A percentile compares a stretch with the other conserved stretches of the same genome.
These are phyloP conservation scores for Phytophthora fragariaefolia DNA, from an alignment of 352 stramenopile genomes.

Conservation along the genomic window DNA sequence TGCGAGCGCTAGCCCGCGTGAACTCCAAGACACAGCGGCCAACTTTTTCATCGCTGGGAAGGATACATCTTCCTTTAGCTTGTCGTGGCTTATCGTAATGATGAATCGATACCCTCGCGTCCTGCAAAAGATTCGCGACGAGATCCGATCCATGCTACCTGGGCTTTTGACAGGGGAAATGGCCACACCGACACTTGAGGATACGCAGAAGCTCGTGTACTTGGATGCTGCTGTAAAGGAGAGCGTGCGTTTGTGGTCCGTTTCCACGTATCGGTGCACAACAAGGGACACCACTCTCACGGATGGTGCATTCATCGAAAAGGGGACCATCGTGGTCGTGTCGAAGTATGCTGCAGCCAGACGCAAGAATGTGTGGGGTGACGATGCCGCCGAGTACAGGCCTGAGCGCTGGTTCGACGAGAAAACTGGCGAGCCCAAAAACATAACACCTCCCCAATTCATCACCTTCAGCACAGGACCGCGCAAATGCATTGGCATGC, in stretches of 20 bases:
- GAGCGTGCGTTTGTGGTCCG: constrained; percentile 53
- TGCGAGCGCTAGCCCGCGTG: constrained; percentile 25
- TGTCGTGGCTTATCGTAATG: constrained; percentile 65
- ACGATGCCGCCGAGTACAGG: constrained; percentile 36
- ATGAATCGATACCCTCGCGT: constrained; percentile 49
- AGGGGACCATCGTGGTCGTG: constrained; percentile 47
- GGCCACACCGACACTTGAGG: constrained; percentile 38
- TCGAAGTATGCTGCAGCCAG: constrained; percentile 51
- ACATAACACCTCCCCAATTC: constrained; percentile 50
- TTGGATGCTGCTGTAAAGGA: constrained; percentile 66
- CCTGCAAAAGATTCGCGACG: constrained; percentile 40
- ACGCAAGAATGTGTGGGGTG: constrained; percentile 48
- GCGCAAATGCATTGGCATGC: constrained; percentile 53
- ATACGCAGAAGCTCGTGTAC: constrained; percentile 56
- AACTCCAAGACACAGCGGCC: constrained; percentile 59
- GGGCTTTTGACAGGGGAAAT: constrained; percentile 27
- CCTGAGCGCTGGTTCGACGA: constrained; percentile 56
- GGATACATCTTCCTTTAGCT: constrained; percentile 56
- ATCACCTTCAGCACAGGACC: constrained; percentile 54
- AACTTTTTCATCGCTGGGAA: constrained; percentile 65
- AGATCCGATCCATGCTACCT: constrained; percentile 33
- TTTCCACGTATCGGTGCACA: constrained; percentile 24
- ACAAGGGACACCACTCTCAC: constrained; percentile 43
- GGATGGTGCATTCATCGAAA: constrained; percentile 56
- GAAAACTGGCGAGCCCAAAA: constrained; percentile 32